Conservation (phyloP, 805 yeast genomes). For the Lachancea sp. region DNA sequence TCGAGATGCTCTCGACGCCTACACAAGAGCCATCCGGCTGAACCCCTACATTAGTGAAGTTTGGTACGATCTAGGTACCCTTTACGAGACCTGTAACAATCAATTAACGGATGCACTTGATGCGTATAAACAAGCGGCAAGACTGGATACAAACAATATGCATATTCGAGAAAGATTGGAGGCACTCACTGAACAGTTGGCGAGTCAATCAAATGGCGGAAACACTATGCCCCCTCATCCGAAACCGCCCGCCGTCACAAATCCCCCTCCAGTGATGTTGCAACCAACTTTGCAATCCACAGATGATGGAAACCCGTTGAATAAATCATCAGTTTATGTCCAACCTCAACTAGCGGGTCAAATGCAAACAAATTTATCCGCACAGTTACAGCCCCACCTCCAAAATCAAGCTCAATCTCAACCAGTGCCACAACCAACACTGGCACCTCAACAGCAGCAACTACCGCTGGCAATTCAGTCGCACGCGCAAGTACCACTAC, state of each 20-base stretch:
- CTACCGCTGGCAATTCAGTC: slow-evolving; percentile 13
- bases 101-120: slow-evolving; percentile 92
- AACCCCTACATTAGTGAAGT: slow-evolving; percentile 96
- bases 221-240: slow-evolving; percentile 22
- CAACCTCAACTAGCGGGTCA: slow-evolving; percentile 10
- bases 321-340: slow-evolving; percentile 9
- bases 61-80: slow-evolving; percentile 96
- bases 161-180: slow-evolving; percentile 91
- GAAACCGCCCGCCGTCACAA: slow-evolving; percentile 12
- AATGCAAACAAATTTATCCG: slow-evolving; percentile 13
- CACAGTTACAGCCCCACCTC: slow-evolving; percentile 14
- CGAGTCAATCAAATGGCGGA: slow-evolving; percentile 33
- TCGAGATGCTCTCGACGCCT: slow-evolving; percentile 95
- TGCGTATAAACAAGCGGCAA: slow-evolving; percentile 94
- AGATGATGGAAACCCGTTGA: slow-evolving; percentile 29
- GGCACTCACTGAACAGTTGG: slow-evolving; percentile 55
- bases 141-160: slow-evolving; percentile 88
- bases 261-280: slow-evolving; percentile 27
- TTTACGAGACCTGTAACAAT: slow-evolving; percentile 95
- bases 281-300: slow-evolving; percentile 31
- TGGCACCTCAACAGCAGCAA: slow-evolving; percentile 13
- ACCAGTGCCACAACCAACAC: slow-evolving; percentile 2
- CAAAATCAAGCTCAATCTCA: slow-evolving; percentile 11
- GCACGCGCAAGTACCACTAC: slow-evolving; percentile 17
- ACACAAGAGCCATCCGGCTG: slow-evolving; percentile 90